These are phyloP conservation scores for Ambrosia trifida DNA, from an alignment of 129 eudicot genomes.

Conservation along the genomic window DNA sequence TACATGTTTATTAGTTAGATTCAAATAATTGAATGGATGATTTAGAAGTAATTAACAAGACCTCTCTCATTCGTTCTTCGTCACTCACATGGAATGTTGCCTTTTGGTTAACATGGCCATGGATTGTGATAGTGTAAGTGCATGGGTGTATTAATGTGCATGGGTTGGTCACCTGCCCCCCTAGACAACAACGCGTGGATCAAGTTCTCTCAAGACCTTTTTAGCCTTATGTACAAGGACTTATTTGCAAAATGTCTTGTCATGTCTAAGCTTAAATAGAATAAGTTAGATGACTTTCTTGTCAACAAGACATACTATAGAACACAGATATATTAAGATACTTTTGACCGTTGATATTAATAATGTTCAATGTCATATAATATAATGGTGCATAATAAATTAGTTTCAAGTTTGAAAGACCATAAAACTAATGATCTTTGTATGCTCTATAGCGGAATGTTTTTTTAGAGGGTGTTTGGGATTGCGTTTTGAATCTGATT, in stretches of 20 bases:
- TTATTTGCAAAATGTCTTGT: conserved; percentile 23
- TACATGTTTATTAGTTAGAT: neutral
- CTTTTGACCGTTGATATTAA: neutral
- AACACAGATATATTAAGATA: neutral
- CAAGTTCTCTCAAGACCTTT: conserved; percentile 14
- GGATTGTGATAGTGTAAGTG: conserved; percentile 19
- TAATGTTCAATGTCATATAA: neutral
- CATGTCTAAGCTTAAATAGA: conserved; percentile 3
- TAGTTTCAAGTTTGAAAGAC: neutral
- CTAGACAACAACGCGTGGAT: conserved; percentile 18
- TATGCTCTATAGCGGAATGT: no score
- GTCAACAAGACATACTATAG: conserved; percentile 11
- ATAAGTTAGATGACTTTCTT: neutral
- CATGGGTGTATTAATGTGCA: neutral
- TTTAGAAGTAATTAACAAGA: neutral
- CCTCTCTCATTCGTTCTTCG: neutral
- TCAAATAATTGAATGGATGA: neutral
- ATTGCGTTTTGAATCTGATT: no score
- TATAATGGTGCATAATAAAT: conserved; percentile 4
- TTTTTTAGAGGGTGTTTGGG: no score
- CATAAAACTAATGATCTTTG: neutral
- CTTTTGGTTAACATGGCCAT: conserved; percentile 15
- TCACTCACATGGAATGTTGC: conserved; percentile 31
- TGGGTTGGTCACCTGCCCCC: conserved; percentile 14
- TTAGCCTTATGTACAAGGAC: neutral